A percentile compares a stretch with the other conserved stretches of the same genome.
phyloP scores from a whole-genome alignment of 495 filamentous ascomycete species.

The Extremus antarcticus region DNA sequence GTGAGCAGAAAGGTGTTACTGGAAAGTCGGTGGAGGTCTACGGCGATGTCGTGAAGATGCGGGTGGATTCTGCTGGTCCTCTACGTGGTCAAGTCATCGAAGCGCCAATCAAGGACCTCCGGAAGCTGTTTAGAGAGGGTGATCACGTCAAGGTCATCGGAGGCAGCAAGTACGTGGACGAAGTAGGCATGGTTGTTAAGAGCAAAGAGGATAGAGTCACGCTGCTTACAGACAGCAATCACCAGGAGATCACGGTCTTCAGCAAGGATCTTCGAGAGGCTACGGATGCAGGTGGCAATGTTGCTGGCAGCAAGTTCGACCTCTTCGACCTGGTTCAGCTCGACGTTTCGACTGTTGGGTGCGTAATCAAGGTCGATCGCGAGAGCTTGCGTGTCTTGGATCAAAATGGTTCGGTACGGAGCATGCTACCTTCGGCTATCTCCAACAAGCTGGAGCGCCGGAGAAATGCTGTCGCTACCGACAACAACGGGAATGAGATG shows the following conservation, averaged over 20 bases:
- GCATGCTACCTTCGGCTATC: conserved; percentile 81
- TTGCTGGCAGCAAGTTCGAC: conserved; percentile 71
- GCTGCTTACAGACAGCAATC: conserved; percentile 77
- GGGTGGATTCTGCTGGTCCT: conserved; percentile 58
- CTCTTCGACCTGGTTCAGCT: conserved; percentile 91
- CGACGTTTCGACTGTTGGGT: conserved; percentile 82
- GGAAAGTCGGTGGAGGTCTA: conserved; percentile 82
- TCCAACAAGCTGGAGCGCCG: conserved; percentile 72
- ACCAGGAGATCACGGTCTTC: conserved; percentile 92
- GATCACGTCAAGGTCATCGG: conserved; percentile 99
- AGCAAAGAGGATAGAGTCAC: conserved; percentile 87
- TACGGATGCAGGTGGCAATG: conserved; percentile 66
- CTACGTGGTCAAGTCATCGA: conserved; percentile 77
- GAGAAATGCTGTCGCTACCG: conserved; percentile 76
- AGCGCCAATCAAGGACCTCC: conserved; percentile 81
- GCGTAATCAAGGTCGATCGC: conserved; percentile 87
- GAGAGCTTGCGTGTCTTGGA: conserved; percentile 84
- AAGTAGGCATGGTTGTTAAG: conserved; percentile 92
- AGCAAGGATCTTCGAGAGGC: conserved; percentile 93
- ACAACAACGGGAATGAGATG: conserved; percentile 89
- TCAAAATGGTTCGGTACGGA: conserved; percentile 72
- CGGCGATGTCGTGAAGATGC: conserved; percentile 80
- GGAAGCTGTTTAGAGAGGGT: conserved; percentile 85
- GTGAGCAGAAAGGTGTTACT: conserved; percentile 84
- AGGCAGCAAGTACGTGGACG: conserved; percentile 82